Conservation (phyloP, 2,329 filamentous ascomycete species). For the Orbilia blumenaviensis region DNA sequence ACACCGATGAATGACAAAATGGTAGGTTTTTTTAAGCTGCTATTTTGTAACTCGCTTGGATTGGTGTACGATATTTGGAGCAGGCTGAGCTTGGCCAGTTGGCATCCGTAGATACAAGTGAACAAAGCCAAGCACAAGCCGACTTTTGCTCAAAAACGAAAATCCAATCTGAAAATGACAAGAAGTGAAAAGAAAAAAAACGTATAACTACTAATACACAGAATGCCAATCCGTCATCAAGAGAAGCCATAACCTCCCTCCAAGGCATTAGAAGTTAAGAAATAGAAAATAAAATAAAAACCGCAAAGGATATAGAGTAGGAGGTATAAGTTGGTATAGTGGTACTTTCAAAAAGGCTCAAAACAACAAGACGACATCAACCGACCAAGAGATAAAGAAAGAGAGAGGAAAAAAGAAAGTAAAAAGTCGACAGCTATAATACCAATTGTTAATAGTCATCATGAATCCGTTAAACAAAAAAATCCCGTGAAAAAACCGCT, state of each 20-base stretch:
- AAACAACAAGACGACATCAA: conserved; percentile 24
- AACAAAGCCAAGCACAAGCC: not conserved
- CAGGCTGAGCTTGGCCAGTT: not conserved
- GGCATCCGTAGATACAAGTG: not conserved
- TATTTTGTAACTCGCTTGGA: too few relatives aligned
- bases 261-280: conserved; percentile 20
- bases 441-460: conserved; percentile 10
- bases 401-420: not conserved
- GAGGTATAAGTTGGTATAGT: conserved; percentile 17
- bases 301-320: conserved; percentile 18
- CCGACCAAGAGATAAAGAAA: conserved; percentile 31
- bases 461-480: conserved; percentile 35
- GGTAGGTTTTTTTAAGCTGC: too few relatives aligned
- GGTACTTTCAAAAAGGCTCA: conserved; percentile 12
- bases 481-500: conserved; percentile 41
- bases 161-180: not conserved
- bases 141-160: not conserved
- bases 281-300: conserved; percentile 13
- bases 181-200: not conserved
- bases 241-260: not conserved
- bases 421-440: conserved; percentile 10
- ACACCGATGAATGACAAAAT: too few relatives aligned
- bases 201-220: not conserved
- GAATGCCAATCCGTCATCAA: conserved; percentile 5
- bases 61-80: not conserved